Conservation (phyloP, 257 asterid species). For the Solanum chaucha region DNA sequence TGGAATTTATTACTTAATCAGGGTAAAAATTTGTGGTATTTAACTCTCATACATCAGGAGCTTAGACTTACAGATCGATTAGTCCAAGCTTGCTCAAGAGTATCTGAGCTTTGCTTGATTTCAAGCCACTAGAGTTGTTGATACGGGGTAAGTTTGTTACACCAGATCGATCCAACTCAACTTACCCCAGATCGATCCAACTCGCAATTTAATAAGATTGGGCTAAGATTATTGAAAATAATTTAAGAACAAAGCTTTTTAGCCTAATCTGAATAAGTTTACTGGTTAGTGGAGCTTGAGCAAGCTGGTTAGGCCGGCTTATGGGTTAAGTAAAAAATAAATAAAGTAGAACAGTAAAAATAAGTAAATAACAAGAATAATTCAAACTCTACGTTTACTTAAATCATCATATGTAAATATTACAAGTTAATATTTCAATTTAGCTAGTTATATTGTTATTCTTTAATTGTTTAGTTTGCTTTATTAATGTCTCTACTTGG, state of each 20-base stretch:
- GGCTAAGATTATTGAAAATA: neutral
- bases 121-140: neutral
- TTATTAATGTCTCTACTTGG: neutral
- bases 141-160: neutral
- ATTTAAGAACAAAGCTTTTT: neutral
- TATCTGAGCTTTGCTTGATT: neutral
- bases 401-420: neutral
- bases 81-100: neutral
- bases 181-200: neutral
- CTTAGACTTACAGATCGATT: neutral
- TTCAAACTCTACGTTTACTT: neutral
- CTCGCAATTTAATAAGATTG: neutral
- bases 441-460: neutral
- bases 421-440: neutral
- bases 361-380: neutral
- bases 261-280: neutral
- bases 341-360: neutral
- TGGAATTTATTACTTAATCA: neutral
- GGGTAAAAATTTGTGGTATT: neutral
- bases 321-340: neutral
- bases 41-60: neutral
- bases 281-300: neutral
- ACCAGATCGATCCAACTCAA: neutral
- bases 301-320: neutral
- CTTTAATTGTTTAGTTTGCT: neutral